Evolutionary conservation across 1,284 basidiomycete genomes (phyloP).

Genomic region (Flammula alnicola): DNA sequence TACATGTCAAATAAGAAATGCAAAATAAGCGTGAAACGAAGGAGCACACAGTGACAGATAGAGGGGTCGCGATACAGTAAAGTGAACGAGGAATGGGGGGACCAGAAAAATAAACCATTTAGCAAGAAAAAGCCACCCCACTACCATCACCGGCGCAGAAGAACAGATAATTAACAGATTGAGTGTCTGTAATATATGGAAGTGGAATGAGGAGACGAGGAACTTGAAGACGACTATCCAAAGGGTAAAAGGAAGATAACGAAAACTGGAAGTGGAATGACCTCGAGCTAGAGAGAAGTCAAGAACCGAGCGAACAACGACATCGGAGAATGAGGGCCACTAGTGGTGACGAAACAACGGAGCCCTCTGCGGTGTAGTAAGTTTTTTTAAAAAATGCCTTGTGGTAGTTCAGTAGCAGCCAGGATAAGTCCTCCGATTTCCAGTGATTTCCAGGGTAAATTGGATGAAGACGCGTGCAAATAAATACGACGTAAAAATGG

Average conservation of each 20-base stretch:
- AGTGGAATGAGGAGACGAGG: background rate
- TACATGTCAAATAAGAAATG: conserved; percentile 14
- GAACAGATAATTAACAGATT: conserved; percentile 5
- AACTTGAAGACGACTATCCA: conserved; percentile 8
- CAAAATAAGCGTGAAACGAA: conserved; percentile 3
- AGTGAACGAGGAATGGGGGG: background rate
- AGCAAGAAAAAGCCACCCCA: conserved; percentile 7
- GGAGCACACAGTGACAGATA: background rate
- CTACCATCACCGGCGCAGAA: background rate
- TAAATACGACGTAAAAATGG: conserved; percentile 22
- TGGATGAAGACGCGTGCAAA: conserved; percentile 11
- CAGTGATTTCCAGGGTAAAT: conserved; percentile 20
- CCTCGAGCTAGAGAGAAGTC: background rate
- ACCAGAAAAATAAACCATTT: conserved; percentile 5
- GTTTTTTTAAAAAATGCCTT: background rate
- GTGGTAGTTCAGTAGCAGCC: conserved; percentile 19
- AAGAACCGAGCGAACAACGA: background rate
- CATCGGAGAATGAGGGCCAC: background rate
- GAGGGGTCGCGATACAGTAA: background rate
- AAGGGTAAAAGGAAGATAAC: conserved; percentile 4
- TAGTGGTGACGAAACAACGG: background rate
- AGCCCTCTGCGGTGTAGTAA: conserved; percentile 1
- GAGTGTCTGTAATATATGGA: conserved; percentile 1
- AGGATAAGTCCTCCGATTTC: conserved; percentile 18
- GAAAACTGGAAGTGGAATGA: conserved; percentile 1